These are phyloP conservation scores for Verruconis gallopava DNA, from an alignment of 2,329 filamentous ascomycete species.

Conservation along the genomic window DNA sequence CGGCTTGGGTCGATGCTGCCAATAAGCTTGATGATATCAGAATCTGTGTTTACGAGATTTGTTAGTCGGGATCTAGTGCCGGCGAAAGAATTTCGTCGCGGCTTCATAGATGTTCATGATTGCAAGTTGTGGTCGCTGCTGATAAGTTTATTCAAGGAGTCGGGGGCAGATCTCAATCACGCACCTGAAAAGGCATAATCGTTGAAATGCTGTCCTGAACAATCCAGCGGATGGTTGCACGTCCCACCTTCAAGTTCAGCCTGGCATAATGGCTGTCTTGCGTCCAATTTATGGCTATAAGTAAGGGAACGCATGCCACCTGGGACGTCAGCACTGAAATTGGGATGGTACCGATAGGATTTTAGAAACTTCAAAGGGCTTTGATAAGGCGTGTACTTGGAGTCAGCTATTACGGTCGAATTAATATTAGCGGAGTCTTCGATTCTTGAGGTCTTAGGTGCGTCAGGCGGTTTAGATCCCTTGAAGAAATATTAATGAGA, in stretches of 20 bases:
- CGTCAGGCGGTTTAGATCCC: not conserved
- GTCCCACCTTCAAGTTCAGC: constrained; percentile 56
- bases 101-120: constrained; percentile 9
- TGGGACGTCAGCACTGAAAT: constrained; percentile 53
- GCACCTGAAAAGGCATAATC: constrained; percentile 58
- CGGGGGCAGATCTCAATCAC: not conserved
- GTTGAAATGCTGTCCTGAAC: constrained; percentile 74
- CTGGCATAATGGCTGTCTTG: constrained; percentile 59
- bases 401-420: no score
- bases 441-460: not conserved
- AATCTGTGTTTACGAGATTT: constrained; percentile 45
- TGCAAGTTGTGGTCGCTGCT: constrained; percentile 6
- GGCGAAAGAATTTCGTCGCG: constrained; percentile 17
- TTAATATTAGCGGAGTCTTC: constrained; percentile 14
- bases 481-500: not conserved
- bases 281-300: constrained; percentile 83
- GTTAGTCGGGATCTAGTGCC: constrained; percentile 12
- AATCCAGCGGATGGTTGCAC: constrained; percentile 60
- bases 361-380: constrained; percentile 74
- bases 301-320: constrained; percentile 81
- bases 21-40: constrained; percentile 59
- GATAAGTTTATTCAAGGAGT: no score
- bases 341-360: constrained; percentile 80
- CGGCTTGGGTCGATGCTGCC: constrained; percentile 51
- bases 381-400: constrained; percentile 53